Percentiles rank a stretch among this genome's conserved stretches.
These are phyloP conservation scores for Spathaspora arborariae DNA, from an alignment of 805 yeast genomes.

Conservation along the genomic window DNA sequence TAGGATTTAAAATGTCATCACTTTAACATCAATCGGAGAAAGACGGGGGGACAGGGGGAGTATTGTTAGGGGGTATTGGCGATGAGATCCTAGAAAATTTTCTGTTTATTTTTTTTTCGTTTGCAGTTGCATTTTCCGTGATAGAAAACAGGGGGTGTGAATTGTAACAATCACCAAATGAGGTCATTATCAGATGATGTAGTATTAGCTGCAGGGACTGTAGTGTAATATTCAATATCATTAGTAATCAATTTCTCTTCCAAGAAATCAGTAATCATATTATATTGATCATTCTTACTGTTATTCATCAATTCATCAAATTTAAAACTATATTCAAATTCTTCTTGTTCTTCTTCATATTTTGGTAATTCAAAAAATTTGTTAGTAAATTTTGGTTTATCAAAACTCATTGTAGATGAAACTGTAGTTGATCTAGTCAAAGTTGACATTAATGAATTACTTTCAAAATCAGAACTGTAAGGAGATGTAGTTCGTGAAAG, in stretches of 20 bases:
- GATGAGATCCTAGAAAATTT: background rate
- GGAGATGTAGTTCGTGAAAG: slow-evolving; percentile 40
- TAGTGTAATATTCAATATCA: slow-evolving; percentile 32
- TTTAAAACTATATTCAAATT: slow-evolving; percentile 14
- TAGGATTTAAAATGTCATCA: background rate
- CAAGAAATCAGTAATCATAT: slow-evolving; percentile 36
- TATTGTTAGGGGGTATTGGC: background rate
- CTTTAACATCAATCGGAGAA: background rate
- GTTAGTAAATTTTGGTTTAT: slow-evolving; percentile 11
- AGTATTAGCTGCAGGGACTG: slow-evolving; percentile 1
- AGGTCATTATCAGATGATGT: slow-evolving; percentile 2
- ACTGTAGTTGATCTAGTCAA: slow-evolving; percentile 42
- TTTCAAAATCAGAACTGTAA: slow-evolving; percentile 24
- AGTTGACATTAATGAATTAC: slow-evolving; percentile 34
- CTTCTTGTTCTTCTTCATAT: slow-evolving; percentile 16
- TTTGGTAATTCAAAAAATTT: slow-evolving; percentile 33
- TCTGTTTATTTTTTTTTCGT: background rate
- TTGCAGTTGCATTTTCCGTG: background rate
- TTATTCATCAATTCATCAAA: slow-evolving; percentile 19
- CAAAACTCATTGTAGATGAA: slow-evolving; percentile 25
- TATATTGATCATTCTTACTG: slow-evolving; percentile 31
- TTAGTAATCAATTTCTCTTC: slow-evolving; percentile 38
- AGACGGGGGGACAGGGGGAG: background rate
- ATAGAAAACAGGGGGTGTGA: background rate
- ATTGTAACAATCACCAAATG: slow-evolving; percentile 1